These are phyloP conservation scores for Neurospora tetraspora DNA, from an alignment of 495 filamentous ascomycete genomes.

Conservation along the genomic window DNA sequence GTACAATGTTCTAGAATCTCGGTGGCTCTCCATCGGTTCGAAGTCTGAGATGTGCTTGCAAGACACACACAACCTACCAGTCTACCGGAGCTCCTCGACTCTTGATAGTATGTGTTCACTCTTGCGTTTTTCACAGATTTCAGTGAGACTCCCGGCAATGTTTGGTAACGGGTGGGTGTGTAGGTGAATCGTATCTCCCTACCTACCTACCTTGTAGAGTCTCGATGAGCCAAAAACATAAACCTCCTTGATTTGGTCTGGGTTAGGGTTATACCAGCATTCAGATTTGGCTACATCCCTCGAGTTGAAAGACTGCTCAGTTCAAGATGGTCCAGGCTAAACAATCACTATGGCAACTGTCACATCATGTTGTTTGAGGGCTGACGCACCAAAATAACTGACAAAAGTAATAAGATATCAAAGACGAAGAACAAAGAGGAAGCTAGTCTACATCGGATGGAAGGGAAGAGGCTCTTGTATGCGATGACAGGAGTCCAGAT, in stretches of 20 bases:
- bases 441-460: no score
- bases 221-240: neutral
- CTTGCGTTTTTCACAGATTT: neutral
- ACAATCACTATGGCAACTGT: no score
- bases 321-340: neutral
- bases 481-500: no score
- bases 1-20: neutral
- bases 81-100: neutral
- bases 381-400: no score
- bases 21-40: neutral
- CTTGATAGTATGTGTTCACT: no score
- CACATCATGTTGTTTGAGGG: no score
- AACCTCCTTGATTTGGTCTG: neutral
- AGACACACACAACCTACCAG: neutral
- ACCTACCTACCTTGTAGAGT: neutral
- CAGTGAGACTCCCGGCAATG: neutral
- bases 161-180: neutral
- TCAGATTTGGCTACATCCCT: neutral
- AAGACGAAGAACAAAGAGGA: no score
- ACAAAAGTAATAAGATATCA: no score
- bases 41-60: neutral
- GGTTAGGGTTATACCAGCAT: neutral
- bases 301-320: neutral
- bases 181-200: neutral
- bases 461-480: no score